Evolutionary conservation across 306 rosid genomes (phyloP).

Genomic region (Vigna unguiculata): DNA sequence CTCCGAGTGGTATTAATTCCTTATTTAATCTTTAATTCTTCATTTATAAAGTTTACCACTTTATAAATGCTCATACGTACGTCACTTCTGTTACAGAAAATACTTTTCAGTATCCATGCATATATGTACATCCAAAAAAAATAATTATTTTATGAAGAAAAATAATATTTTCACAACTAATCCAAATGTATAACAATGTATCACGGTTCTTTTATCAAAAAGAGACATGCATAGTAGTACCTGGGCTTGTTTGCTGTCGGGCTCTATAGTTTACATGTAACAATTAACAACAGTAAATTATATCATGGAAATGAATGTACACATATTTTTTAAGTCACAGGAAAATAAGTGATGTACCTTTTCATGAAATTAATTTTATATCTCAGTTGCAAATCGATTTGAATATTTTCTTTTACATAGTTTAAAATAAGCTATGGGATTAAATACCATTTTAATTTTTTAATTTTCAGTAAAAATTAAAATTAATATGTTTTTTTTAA

Average conservation of each 20-base stretch:
- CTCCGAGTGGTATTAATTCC: constrained; percentile 60
- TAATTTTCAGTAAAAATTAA: too few relatives aligned
- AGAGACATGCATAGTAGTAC: neutral
- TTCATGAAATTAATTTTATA: neutral
- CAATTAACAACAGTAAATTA: neutral
- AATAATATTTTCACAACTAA: too few relatives aligned
- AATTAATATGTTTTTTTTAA: too few relatives aligned
- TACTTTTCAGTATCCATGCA: neutral
- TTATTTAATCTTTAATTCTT: neutral
- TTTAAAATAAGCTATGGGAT: neutral
- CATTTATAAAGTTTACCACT: too few relatives aligned
- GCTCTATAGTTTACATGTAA: neutral
- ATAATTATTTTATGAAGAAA: neutral
- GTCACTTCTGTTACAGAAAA: neutral
- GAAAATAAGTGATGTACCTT: neutral
- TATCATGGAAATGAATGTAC: neutral
- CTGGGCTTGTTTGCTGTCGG: neutral
- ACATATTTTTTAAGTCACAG: neutral
- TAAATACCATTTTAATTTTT: too few relatives aligned
- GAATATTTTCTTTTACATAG: neutral
- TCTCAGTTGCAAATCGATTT: neutral
- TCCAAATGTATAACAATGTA: too few relatives aligned
- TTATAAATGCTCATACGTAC: neutral
- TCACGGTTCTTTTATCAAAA: neutral
- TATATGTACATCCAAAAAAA: neutral